These are phyloP conservation scores for Starmerella bombicola DNA, from an alignment of 805 yeast genomes.

Conservation along the genomic window DNA sequence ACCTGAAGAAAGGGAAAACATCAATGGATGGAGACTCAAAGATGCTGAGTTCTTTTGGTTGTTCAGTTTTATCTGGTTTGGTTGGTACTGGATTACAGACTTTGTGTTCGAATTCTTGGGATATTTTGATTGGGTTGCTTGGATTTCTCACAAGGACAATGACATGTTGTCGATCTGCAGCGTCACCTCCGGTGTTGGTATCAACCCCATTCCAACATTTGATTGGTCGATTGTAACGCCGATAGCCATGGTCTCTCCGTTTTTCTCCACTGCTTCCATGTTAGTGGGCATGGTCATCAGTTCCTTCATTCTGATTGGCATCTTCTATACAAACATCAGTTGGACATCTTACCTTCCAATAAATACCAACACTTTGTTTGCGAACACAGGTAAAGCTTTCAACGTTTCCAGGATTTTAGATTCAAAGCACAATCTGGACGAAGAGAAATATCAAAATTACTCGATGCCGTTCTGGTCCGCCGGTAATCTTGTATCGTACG, in stretches of 20 bases:
- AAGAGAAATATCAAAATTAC: slow-evolving; percentile 37
- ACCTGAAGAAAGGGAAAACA: slow-evolving; percentile 17
- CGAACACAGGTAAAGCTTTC: slow-evolving; percentile 36
- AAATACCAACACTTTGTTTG: slow-evolving; percentile 33
- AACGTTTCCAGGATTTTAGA: slow-evolving; percentile 36
- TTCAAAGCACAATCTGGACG: slow-evolving; percentile 37
- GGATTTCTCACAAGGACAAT: slow-evolving; percentile 44
- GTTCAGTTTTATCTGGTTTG: neutral
- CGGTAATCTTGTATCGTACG: slow-evolving; percentile 46
- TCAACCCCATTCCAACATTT: slow-evolving; percentile 43
- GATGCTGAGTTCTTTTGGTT: neutral
- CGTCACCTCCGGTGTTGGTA: slow-evolving; percentile 30
- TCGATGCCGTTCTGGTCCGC: slow-evolving; percentile 59
- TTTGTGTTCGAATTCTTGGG: slow-evolving; percentile 49
- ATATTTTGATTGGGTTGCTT: slow-evolving; percentile 50
- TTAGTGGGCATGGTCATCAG: slow-evolving; percentile 28
- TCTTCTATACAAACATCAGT: slow-evolving; percentile 35
- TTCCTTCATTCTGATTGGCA: slow-evolving; percentile 21
- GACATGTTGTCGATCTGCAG: slow-evolving; percentile 43
- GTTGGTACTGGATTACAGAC: slow-evolving; percentile 58
- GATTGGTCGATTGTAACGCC: slow-evolving; percentile 34
- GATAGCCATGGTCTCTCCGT: slow-evolving; percentile 34
- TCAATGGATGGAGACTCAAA: slow-evolving; percentile 35
- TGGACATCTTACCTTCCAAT: slow-evolving; percentile 45
- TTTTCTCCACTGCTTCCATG: slow-evolving; percentile 29